phyloP scores from a whole-genome alignment of 139 green algal genomes.

The Micractinium conductrix region DNA sequence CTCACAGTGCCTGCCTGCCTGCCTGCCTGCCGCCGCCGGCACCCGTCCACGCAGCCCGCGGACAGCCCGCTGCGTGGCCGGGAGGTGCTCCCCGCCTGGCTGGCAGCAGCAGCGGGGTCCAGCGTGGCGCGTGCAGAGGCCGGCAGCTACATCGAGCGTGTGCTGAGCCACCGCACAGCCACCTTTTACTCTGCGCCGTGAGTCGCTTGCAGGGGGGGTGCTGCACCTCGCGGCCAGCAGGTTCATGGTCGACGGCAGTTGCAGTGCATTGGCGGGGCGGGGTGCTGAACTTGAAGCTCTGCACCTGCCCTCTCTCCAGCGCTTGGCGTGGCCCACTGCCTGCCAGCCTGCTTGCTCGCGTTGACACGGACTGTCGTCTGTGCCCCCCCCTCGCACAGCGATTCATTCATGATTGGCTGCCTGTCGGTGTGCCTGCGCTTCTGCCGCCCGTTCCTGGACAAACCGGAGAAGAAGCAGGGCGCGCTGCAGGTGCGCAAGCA shows the following conservation, averaged over 20 bases:
- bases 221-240: too few relatives aligned
- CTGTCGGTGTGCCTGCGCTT: constrained; percentile 42
- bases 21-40: too few relatives aligned
- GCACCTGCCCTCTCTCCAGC: too few relatives aligned
- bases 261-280: not conserved
- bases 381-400: not conserved
- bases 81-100: constrained; percentile 40
- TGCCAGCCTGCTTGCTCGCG: not conserved
- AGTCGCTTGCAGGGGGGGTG: not conserved
- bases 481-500: constrained; percentile 11
- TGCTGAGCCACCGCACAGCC: constrained; percentile 24
- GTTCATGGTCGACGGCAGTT: not conserved
- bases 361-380: not conserved
- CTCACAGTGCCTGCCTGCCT: too few relatives aligned
- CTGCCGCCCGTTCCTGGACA: constrained; percentile 52
- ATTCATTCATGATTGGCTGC: constrained; percentile 46
- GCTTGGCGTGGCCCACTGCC: not conserved
- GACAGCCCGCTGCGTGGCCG: constrained; percentile 4
- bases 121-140: constrained; percentile 23
- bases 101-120: constrained; percentile 20
- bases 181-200: constrained; percentile 17
- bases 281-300: too few relatives aligned
- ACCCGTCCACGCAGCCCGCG: too few relatives aligned
- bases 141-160: constrained; percentile 26
- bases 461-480: constrained; percentile 36